These are phyloP conservation scores for Xanthoparmelia taractica DNA, from an alignment of 495 filamentous ascomycete species.

Conservation along the genomic window DNA sequence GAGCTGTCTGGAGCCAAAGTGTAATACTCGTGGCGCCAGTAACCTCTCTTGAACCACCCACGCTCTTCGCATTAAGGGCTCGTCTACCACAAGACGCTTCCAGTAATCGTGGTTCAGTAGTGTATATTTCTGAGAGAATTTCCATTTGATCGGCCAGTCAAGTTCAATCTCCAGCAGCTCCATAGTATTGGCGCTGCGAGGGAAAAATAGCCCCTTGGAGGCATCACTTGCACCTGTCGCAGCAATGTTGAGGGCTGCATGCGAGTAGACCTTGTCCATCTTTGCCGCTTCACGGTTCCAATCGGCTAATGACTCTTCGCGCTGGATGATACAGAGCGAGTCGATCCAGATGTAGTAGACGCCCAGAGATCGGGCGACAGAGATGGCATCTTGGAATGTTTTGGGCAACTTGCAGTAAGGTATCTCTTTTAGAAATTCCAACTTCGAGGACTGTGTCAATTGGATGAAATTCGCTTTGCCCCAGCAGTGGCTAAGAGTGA, in stretches of 20 bases:
- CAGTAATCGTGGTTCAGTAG: background rate
- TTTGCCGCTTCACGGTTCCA: slow-evolving; percentile 5
- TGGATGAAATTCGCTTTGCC: slow-evolving; percentile 1
- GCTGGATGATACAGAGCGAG: slow-evolving; percentile 16
- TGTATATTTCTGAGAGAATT: no score
- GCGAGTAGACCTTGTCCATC: slow-evolving; percentile 14
- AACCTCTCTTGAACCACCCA: slow-evolving; percentile 35
- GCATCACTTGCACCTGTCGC: slow-evolving; percentile 5
- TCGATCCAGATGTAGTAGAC: slow-evolving; percentile 15
- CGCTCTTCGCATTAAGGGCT: slow-evolving; percentile 22
- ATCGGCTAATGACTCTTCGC: slow-evolving; percentile 7
- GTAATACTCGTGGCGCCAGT: slow-evolving; percentile 30
- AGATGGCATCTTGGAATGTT: slow-evolving; percentile 14
- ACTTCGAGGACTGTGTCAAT: background rate
- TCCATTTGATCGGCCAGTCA: background rate
- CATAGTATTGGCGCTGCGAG: background rate
- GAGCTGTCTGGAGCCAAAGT: slow-evolving; percentile 29
- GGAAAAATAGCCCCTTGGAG: background rate
- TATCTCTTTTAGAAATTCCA: background rate
- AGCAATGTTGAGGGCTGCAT: slow-evolving; percentile 9
- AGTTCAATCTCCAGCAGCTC: background rate
- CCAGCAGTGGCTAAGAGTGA: slow-evolving; percentile 19
- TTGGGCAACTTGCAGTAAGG: slow-evolving; percentile 1
- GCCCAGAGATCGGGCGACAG: background rate
- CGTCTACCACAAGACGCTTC: background rate